These are phyloP conservation scores for Hippophae tibetana DNA, from an alignment of 306 rosid species.

Conservation along the genomic window DNA sequence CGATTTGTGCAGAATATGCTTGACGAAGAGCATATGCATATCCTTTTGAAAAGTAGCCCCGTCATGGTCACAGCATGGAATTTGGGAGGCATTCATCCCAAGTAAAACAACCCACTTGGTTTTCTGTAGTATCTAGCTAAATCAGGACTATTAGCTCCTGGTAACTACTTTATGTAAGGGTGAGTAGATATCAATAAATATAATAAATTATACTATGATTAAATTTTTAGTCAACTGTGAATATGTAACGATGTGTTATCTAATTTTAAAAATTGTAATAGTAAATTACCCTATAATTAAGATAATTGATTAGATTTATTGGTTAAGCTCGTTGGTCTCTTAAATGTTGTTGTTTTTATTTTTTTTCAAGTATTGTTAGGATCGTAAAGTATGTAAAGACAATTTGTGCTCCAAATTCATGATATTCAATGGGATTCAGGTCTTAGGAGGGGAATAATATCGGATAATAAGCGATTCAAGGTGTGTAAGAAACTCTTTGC, in stretches of 20 bases:
- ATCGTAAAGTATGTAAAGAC: constrained; percentile 63
- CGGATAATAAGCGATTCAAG: constrained; percentile 64
- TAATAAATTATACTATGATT: no score
- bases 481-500: constrained; percentile 22
- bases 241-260: no score
- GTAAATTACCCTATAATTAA: no score
- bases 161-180: not conserved
- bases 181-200: no score
- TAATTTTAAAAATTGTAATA: no score
- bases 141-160: constrained; percentile 3
- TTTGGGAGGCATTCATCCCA: constrained; percentile 82
- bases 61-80: constrained; percentile 56
- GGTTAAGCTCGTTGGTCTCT: no score
- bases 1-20: constrained; percentile 48
- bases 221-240: no score
- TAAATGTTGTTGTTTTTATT: no score
- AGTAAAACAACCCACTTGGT: constrained; percentile 27
- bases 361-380: constrained; percentile 80
- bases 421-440: constrained; percentile 50
- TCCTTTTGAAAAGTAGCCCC: constrained; percentile 77
- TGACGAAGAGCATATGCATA: constrained; percentile 61
- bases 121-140: constrained; percentile 5
- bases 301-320: no score
- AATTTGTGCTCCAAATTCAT: constrained; percentile 47
- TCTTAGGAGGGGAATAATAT: constrained; percentile 54